Conservation (phyloP, 305 asterid species). For the Solanum hybrid region DNA sequence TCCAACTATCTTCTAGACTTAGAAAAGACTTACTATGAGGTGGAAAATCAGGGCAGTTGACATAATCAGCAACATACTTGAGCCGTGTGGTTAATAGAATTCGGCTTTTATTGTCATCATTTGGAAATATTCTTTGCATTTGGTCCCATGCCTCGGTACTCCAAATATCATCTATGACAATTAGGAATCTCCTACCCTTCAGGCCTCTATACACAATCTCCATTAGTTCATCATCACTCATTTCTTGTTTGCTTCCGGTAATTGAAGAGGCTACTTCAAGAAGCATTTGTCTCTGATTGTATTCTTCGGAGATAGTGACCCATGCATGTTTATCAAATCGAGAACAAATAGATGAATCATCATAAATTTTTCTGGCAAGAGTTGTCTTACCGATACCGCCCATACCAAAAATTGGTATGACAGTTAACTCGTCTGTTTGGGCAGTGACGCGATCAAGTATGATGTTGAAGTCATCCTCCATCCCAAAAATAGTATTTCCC, state of each 20-base stretch:
- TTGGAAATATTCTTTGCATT: neutral
- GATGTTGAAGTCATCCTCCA: neutral
- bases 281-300: neutral
- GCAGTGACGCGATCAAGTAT: neutral
- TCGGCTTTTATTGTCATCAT: neutral
- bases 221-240: neutral
- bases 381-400: neutral
- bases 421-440: neutral
- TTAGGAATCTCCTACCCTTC: neutral
- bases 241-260: neutral
- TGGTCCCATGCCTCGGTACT: neutral
- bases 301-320: neutral
- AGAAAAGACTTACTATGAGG: neutral
- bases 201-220: neutral
- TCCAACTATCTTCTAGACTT: neutral
- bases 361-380: neutral
- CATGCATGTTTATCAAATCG: neutral
- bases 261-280: neutral
- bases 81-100: neutral
- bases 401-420: neutral
- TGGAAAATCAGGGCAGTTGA: neutral
- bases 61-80: neutral
- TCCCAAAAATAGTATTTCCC: neutral
- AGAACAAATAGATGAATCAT: neutral
- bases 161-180: neutral